These are phyloP conservation scores for Venturia aucupariae DNA, from an alignment of 2,329 filamentous ascomycete species.

Conservation along the genomic window DNA sequence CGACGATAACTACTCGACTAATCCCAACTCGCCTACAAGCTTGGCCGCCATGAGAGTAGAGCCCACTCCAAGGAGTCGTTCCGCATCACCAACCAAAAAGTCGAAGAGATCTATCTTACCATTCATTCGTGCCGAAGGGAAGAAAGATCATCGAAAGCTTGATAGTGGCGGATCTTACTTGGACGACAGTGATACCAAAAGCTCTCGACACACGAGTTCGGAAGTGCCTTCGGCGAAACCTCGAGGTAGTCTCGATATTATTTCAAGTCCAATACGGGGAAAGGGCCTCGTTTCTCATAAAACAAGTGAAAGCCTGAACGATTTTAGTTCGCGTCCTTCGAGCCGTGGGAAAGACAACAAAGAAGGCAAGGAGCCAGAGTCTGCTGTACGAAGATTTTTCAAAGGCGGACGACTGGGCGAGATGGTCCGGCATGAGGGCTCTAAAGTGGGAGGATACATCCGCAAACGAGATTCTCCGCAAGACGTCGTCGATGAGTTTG, in stretches of 20 bases:
- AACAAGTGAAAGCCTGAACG: constrained; percentile 30
- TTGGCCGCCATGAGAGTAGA: constrained; percentile 27
- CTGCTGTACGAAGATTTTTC: constrained; percentile 63
- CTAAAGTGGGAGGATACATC: constrained; percentile 52
- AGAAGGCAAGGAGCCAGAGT: constrained; percentile 34
- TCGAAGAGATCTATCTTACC: constrained; percentile 28
- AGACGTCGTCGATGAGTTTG: constrained; percentile 3
- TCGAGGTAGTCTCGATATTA: constrained; percentile 23
- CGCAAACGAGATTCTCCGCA: constrained; percentile 40
- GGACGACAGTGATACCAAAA: constrained; percentile 14
- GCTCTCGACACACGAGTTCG: constrained; percentile 24
- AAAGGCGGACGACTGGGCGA: constrained; percentile 68
- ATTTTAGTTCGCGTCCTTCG: constrained; percentile 24
- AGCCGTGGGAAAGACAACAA: constrained; percentile 28
- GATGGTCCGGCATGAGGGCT: constrained; percentile 57
- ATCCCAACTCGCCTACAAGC: constrained; percentile 29
- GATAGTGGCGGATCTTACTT: constrained; percentile 25
- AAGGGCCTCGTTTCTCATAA: constrained; percentile 27
- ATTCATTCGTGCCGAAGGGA: constrained; percentile 31
- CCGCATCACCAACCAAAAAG: constrained; percentile 25
- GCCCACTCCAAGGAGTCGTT: constrained; percentile 28
- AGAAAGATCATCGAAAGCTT: constrained; percentile 26
- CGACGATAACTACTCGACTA: constrained; percentile 30
- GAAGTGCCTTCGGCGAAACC: constrained; percentile 25
- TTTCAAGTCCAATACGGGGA: constrained; percentile 24